Base-by-base conservation (phyloP, 768 basidiomycete species). In the Chalciporus piperatus region DNA sequence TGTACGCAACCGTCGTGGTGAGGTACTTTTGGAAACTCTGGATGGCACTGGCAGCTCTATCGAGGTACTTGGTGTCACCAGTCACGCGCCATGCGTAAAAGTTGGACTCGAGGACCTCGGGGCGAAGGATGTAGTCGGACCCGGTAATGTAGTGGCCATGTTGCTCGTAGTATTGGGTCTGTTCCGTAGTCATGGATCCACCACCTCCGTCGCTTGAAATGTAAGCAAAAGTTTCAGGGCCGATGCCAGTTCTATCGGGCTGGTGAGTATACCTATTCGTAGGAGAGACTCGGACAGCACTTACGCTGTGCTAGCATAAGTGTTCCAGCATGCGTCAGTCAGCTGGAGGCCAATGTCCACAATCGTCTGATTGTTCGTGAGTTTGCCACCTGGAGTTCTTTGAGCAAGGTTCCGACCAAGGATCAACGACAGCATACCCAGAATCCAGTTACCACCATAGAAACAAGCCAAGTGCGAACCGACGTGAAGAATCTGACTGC, bases 81-180 rank as follows among this genome's bases (percentile, higher is more conserved):
- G 87, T 88, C 14, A 75, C 79, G 20, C 89, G 80, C 76, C 76
- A 90, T 0, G 87, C 88, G 51, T 89, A 85, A 72, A 89, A 89
- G 72, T 89, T 89, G 47, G 82, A 85, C 65, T 90, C 87, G 16
- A 90, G 76, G 20, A 90, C 85, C 67, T 89, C 87, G 0, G 89
- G 88, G 22, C 89, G 84, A 38, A 82, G 72, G 63, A 83, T 76
- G 59, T 89, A 90, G 25, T 61, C 57, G n/a, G 63, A 27, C 9
- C 64, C 54, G 13, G 76, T 78, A 56, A 86, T 80, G 60, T 85
- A 89, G 67, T 78, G 88, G 0, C 86, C 88, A 56, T 88, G 73
- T 51, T 78, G 16, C 12, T 78, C 46, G 68, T 85, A 80, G 72
- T 87, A 89, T 0, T 68, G 66, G 6, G 73, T 54, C 82, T 77